phyloP scores from a whole-genome alignment of 371 early-diverging fungal genomes.

The Fennellomyces sp. region DNA sequence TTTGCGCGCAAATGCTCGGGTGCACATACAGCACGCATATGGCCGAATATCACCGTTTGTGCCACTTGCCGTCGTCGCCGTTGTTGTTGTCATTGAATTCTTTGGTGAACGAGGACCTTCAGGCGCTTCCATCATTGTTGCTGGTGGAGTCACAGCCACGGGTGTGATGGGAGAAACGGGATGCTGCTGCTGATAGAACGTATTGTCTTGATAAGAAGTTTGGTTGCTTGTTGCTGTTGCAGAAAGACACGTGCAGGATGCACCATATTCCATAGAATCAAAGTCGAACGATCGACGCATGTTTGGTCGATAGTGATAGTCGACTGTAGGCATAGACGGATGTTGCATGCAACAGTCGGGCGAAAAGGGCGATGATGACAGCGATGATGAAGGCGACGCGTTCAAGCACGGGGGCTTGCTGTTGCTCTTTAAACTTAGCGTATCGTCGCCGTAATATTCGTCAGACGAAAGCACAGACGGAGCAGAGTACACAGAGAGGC shows the following conservation, averaged over 20 bases:
- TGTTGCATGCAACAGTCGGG: conserved; percentile 3
- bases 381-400: conserved; percentile 1
- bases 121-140: neutral
- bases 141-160: neutral
- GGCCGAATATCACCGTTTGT: conserved; percentile 16
- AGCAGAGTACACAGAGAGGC: neutral
- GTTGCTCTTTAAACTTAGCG: neutral
- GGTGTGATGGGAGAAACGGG: neutral
- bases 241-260: neutral
- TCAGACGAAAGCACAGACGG: neutral
- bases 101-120: too few species aligned
- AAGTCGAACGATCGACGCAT: neutral
- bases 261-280: neutral
- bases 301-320: neutral
- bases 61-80: neutral
- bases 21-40: conserved; percentile 29
- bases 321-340: neutral
- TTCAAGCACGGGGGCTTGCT: neutral
- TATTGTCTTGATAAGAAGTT: neutral
- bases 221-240: neutral
- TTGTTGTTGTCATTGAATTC: neutral
- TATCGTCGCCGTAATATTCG: neutral
- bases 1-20: conserved; percentile 44
- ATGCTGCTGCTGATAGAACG: neutral
- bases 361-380: conserved; percentile 5